These are phyloP conservation scores for Vanrija sp. DNA, from an alignment of 1,284 basidiomycete genomes.

Conservation along the genomic window DNA sequence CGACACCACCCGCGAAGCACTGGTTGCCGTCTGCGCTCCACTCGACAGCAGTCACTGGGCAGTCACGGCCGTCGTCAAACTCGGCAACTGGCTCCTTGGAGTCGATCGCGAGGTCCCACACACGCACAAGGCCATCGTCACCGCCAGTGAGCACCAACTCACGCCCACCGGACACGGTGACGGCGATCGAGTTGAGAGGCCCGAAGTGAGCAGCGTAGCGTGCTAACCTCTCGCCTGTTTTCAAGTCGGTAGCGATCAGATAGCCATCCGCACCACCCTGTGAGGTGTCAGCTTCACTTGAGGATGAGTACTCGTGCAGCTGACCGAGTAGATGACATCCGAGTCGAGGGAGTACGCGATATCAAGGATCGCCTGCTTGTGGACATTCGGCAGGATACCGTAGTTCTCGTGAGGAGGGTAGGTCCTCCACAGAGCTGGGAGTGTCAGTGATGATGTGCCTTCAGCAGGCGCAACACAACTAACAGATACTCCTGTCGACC, in stretches of 20 bases:
- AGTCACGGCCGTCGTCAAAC: slow-evolving; percentile 66
- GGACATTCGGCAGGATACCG: slow-evolving; percentile 46
- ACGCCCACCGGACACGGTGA: slow-evolving; percentile 65
- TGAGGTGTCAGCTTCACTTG: not conserved
- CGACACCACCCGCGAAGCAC: slow-evolving; percentile 81
- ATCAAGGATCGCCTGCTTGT: slow-evolving; percentile 49
- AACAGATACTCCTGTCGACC: slow-evolving; percentile 47
- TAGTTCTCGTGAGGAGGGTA: slow-evolving; percentile 51
- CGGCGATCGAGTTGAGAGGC: slow-evolving; percentile 83
- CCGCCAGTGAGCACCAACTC: slow-evolving; percentile 79
- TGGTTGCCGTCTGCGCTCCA: slow-evolving; percentile 85
- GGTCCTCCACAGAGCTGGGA: slow-evolving; percentile 48
- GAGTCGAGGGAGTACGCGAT: slow-evolving; percentile 48
- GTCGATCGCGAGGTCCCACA: slow-evolving; percentile 82
- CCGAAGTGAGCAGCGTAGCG: slow-evolving; percentile 66
- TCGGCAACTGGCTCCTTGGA: slow-evolving; percentile 69
- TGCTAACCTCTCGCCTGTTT: slow-evolving; percentile 40
- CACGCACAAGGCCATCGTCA: slow-evolving; percentile 80
- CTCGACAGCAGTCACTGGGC: slow-evolving; percentile 84
- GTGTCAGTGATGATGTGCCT: not conserved
- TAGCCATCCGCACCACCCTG: slow-evolving; percentile 45
- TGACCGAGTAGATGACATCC: slow-evolving; percentile 45
- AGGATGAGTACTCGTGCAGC: too few species aligned
- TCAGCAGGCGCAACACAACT: slow-evolving; percentile 9
- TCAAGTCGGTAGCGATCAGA: slow-evolving; percentile 44